These are phyloP conservation scores for Tetraselmis chui DNA, from an alignment of 139 green algal genomes.

Conservation along the genomic window DNA sequence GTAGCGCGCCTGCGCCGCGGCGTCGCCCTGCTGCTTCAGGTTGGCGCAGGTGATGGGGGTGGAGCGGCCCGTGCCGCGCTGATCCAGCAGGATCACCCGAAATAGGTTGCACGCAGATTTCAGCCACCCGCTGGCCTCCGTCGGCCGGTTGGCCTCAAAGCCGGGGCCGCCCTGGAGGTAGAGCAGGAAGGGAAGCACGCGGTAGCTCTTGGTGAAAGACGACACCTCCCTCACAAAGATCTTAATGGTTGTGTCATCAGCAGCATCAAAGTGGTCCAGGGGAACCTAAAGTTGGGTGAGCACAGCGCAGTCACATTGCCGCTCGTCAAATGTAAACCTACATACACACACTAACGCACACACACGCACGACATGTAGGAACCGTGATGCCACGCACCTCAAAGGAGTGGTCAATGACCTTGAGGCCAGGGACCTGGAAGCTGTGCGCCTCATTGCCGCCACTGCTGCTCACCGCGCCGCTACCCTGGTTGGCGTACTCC, in stretches of 20 bases:
- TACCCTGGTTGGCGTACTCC: neutral
- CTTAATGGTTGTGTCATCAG: conserved; percentile 29
- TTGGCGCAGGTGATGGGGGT: conserved; percentile 54
- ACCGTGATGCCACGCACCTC: conserved; percentile 1
- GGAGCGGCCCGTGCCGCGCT: conserved; percentile 69
- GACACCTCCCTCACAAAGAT: conserved; percentile 75
- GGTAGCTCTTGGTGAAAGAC: conserved; percentile 32
- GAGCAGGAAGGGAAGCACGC: conserved; percentile 59
- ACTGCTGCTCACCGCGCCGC: neutral
- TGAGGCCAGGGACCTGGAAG: conserved; percentile 44
- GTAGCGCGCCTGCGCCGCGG: conserved; percentile 69
- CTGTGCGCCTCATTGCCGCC: conserved; percentile 6
- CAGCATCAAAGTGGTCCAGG: conserved; percentile 53
- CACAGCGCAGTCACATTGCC: neutral
- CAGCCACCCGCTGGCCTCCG: conserved; percentile 70
- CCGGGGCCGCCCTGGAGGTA: conserved; percentile 88
- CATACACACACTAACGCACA: neutral
- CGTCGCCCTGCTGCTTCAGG: conserved; percentile 36
- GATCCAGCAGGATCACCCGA: conserved; percentile 81
- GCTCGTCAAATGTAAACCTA: neutral
- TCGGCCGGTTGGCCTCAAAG: conserved; percentile 61
- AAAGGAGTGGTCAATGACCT: conserved; percentile 49
- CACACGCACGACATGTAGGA: neutral
- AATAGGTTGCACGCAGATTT: conserved; percentile 61
- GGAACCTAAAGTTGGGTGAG: conserved; percentile 32